A percentile compares a stretch with the other conserved stretches of the same genome.
Evolutionary conservation across 1,139 yeast genomes (phyloP).

Genomic region (Saccharomyces uvarum): DNA sequence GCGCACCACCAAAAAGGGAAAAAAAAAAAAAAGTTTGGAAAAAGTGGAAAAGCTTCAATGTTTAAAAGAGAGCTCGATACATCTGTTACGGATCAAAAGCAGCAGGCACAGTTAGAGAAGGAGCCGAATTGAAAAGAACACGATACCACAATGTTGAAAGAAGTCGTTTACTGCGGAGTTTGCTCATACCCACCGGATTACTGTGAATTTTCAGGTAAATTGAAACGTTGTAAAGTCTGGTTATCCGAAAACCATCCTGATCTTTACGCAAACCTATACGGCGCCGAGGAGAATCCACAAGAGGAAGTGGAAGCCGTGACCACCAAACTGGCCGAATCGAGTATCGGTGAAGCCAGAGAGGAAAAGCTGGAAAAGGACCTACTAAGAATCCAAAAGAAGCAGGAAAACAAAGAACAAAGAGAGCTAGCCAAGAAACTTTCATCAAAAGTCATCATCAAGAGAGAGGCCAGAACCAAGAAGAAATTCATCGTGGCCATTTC

Average conservation of each 20-base stretch:
- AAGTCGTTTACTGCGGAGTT: constrained; percentile 66
- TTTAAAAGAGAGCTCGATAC: not conserved
- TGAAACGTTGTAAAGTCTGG: constrained; percentile 83
- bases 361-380: constrained; percentile 75
- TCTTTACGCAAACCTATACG: constrained; percentile 51
- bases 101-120: not conserved
- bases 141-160: constrained; percentile 33
- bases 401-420: constrained; percentile 80
- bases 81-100: not conserved
- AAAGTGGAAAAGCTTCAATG: not conserved
- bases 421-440: constrained; percentile 72
- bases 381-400: constrained; percentile 79
- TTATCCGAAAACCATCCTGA: constrained; percentile 52
- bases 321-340: constrained; percentile 25
- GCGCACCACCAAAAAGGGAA: not conserved
- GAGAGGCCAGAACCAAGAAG: constrained; percentile 85
- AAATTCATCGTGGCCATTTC: constrained; percentile 81
- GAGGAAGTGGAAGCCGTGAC: constrained; percentile 20
- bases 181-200: constrained; percentile 87
- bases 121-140: not conserved
- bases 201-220: constrained; percentile 83
- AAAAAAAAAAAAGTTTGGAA: not conserved
- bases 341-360: constrained; percentile 55
- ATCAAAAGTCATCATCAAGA: constrained; percentile 72
- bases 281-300: constrained; percentile 14